Evolutionary conservation across 805 yeast species (phyloP).

Genomic region (Starmerella floricola): DNA sequence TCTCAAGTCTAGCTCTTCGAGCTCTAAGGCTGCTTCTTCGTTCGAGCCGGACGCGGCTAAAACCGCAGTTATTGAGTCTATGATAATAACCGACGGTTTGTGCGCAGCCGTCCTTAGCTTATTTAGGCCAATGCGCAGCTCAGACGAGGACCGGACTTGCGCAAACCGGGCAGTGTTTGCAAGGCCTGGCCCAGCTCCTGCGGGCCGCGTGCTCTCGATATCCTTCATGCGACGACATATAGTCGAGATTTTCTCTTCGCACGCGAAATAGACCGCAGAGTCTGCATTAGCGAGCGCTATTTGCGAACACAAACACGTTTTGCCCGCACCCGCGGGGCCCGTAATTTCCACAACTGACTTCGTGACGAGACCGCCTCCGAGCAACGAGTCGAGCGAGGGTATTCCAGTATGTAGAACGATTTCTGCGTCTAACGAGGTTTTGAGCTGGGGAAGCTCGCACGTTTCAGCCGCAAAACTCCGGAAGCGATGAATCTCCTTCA

Average conservation of each 20-base stretch:
- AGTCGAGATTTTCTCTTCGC: not conserved
- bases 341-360: slow-evolving; percentile 58
- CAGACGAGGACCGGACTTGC: not conserved
- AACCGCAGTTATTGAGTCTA: slow-evolving; percentile 60
- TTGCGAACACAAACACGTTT: slow-evolving; percentile 67
- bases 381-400: slow-evolving; percentile 35
- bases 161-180: not conserved
- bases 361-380: slow-evolving; percentile 47
- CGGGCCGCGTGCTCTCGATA: too few relatives aligned
- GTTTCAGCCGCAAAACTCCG: not conserved
- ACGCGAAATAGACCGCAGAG: not conserved
- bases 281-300: not conserved
- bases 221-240: not conserved
- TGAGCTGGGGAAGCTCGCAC: not conserved
- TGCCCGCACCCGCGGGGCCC: slow-evolving; percentile 80
- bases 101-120: not conserved
- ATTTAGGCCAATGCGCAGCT: slow-evolving; percentile 8
- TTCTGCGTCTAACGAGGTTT: not conserved
- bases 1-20: slow-evolving; percentile 31
- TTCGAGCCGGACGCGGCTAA: not conserved
- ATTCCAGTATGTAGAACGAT: slow-evolving; percentile 36
- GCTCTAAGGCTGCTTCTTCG: slow-evolving; percentile 16
- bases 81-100: slow-evolving; percentile 36
- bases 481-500: slow-evolving; percentile 11
- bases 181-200: too few relatives aligned